A percentile compares a stretch with the other conserved stretches of the same genome.
Conservation (phyloP, 257 asterid genomes). For the Scutellaria barbata region DNA sequence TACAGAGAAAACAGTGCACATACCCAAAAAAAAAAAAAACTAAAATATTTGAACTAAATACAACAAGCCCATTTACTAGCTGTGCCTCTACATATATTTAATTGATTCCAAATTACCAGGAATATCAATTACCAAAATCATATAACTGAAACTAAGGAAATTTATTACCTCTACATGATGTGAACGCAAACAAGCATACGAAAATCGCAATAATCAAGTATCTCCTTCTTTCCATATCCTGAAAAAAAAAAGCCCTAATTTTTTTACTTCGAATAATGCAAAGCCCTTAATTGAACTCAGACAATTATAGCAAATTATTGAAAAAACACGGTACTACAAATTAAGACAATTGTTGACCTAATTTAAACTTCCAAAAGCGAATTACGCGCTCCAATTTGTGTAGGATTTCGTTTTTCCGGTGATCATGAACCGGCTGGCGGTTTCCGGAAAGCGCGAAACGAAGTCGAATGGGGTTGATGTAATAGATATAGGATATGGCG, state of each 20-base stretch:
- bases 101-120: not conserved
- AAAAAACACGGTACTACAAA: not conserved
- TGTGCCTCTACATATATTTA: slow-evolving; percentile 3
- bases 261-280: not conserved
- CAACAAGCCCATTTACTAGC: slow-evolving; percentile 22
- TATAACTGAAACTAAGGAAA: slow-evolving; percentile 4
- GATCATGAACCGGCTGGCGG: slow-evolving; percentile 25
- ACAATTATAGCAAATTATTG: slow-evolving; percentile 4
- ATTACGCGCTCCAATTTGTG: slow-evolving; percentile 29
- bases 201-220: slow-evolving; percentile 43
- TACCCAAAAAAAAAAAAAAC: not conserved
- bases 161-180: slow-evolving; percentile 56
- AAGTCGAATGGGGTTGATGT: slow-evolving; percentile 31
- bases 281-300: slow-evolving; percentile 7
- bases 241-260: not conserved
- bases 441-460: slow-evolving; percentile 42
- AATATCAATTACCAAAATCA: not conserved
- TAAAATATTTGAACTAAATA: not conserved
- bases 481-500: not conserved
- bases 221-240: slow-evolving; percentile 53
- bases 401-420: slow-evolving; percentile 31
- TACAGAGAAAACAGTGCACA: not conserved
- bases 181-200: slow-evolving; percentile 39
- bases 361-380: slow-evolving; percentile 17
- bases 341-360: slow-evolving; percentile 18